These are phyloP conservation scores for Blumeria graminis DNA, from an alignment of 2,329 filamentous ascomycete species.

Conservation along the genomic window DNA sequence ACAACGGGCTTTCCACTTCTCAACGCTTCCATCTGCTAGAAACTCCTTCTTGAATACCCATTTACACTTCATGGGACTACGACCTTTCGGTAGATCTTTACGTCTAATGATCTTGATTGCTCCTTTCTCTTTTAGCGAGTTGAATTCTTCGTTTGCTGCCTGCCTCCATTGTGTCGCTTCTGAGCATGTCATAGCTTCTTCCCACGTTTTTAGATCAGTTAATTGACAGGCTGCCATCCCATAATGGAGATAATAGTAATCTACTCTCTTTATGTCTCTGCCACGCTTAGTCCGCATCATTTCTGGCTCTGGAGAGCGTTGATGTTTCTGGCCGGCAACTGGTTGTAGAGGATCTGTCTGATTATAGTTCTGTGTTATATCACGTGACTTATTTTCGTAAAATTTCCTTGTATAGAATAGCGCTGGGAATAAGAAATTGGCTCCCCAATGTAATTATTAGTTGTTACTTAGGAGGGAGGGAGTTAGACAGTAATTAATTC, in stretches of 20 bases:
- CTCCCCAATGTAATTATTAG: too few relatives aligned
- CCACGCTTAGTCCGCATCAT: background rate
- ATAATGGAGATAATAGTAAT: background rate
- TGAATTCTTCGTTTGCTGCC: background rate
- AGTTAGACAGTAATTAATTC: too few relatives aligned
- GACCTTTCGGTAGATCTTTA: background rate
- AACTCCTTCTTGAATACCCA: background rate
- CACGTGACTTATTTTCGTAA: too few relatives aligned
- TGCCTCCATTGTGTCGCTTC: background rate
- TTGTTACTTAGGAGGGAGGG: too few relatives aligned
- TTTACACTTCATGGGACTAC: background rate
- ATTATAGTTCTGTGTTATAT: too few relatives aligned
- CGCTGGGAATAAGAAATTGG: too few relatives aligned
- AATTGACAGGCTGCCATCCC: background rate
- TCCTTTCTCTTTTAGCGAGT: background rate
- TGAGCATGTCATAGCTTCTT: background rate
- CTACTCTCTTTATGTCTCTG: background rate
- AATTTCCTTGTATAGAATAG: too few relatives aligned
- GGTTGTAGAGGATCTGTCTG: background rate
- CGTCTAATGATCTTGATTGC: background rate
- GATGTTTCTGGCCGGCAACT: background rate
- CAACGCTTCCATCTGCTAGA: background rate
- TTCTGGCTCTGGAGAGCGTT: background rate
- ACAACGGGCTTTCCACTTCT: background rate
- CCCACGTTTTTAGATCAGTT: background rate